A percentile compares a stretch with the other conserved stretches of the same genome.
phyloP scores from a whole-genome alignment of 192 early-diverging fungal species.

The Geranomyces michiganensis region DNA sequence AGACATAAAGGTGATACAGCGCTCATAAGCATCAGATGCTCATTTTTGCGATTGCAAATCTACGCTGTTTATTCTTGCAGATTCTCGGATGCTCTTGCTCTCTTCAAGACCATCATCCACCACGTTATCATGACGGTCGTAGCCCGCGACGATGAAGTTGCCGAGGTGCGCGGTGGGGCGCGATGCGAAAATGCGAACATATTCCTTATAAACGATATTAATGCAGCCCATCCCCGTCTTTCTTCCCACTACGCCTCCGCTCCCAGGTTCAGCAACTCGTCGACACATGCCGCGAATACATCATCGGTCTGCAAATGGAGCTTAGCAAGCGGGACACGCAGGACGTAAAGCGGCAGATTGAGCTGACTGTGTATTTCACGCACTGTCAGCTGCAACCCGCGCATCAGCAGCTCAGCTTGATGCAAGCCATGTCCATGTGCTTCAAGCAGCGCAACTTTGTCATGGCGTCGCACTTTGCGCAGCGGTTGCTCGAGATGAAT shows the following conservation, averaged over 20 bases:
- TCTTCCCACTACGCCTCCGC: neutral
- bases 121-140: constrained; percentile 77
- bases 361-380: constrained; percentile 95
- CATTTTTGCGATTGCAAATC: no score
- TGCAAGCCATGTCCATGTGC: constrained; percentile 82
- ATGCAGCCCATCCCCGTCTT: no score
- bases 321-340: constrained; percentile 67
- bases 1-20: no score
- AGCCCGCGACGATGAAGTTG: constrained; percentile 68
- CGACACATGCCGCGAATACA: constrained; percentile 85
- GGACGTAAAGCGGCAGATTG: constrained; percentile 71
- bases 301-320: constrained; percentile 88
- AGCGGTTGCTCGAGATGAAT: constrained; percentile 85
- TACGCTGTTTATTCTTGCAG: no score
- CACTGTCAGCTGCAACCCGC: constrained; percentile 85
- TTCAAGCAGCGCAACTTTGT: constrained; percentile 84
- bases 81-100: constrained; percentile 73
- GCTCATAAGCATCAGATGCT: no score
- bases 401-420: constrained; percentile 88
- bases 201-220: no score
- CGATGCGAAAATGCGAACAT: no score
- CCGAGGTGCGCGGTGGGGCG: constrained; percentile 68
- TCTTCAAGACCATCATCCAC: constrained; percentile 80
- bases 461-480: constrained; percentile 85
- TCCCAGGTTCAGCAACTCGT: constrained; percentile 67